phyloP scores from a whole-genome alignment of 805 yeast species.

The Clavispora santaluciae region DNA sequence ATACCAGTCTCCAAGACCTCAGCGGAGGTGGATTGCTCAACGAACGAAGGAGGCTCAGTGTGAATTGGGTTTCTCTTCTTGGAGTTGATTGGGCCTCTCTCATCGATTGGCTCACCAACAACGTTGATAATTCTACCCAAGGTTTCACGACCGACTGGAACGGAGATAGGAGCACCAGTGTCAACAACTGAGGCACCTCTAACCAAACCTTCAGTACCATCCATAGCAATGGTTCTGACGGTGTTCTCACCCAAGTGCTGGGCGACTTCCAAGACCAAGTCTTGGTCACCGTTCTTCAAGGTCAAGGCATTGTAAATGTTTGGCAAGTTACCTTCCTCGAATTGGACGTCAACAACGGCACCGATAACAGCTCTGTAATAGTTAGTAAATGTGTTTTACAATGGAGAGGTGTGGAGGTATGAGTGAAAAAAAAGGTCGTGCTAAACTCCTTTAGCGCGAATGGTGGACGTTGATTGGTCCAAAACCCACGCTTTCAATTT shows the following conservation, averaged over 20 bases:
- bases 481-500: neutral
- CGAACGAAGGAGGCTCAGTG: conserved; percentile 95
- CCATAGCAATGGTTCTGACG: conserved; percentile 99
- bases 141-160: conserved; percentile 99
- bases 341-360: conserved; percentile 99
- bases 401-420: neutral
- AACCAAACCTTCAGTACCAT: conserved; percentile 99
- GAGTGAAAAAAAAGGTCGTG: neutral
- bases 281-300: conserved; percentile 70
- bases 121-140: conserved; percentile 98
- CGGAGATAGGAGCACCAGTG: conserved; percentile 98
- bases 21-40: conserved; percentile 95
- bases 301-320: conserved; percentile 96
- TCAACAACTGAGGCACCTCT: conserved; percentile 91
- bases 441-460: conserved; percentile 1
- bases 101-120: conserved; percentile 99
- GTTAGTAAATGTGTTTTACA: conserved; percentile 26
- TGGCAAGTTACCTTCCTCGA: conserved; percentile 95
- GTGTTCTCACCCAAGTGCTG: conserved; percentile 99
- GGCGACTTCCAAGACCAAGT: conserved; percentile 95
- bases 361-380: conserved; percentile 84
- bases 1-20: conserved; percentile 99
- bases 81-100: conserved; percentile 96
- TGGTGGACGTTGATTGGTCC: conserved; percentile 8
- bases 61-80: conserved; percentile 96